Evolutionary conservation across 345 rosid genomes (phyloP).

Genomic region (Eucalyptus sp.): DNA sequence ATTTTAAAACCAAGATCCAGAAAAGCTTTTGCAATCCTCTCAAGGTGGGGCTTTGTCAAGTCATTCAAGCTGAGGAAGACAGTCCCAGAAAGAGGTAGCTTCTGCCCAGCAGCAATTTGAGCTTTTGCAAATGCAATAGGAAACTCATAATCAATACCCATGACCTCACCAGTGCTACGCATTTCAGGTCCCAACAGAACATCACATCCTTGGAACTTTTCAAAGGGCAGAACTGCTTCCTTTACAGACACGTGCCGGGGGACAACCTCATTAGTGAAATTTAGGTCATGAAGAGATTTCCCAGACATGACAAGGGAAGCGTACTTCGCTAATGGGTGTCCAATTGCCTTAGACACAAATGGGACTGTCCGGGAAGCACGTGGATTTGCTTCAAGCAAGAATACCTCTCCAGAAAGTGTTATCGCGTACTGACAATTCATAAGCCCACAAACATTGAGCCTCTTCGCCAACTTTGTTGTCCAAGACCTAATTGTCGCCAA

Average conservation of each 20-base stretch:
- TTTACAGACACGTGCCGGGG: conserved; percentile 80
- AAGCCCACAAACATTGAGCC: conserved; percentile 83
- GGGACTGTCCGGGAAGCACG: conserved; percentile 97
- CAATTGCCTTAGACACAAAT: conserved; percentile 95
- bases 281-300: conserved; percentile 52
- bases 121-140: conserved; percentile 86
- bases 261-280: conserved; percentile 68
- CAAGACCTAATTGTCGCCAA: conserved; percentile 67
- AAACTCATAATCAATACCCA: conserved; percentile 72
- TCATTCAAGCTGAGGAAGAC: conserved; percentile 92
- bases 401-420: conserved; percentile 68
- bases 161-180: conserved; percentile 95
- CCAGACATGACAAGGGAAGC: conserved; percentile 96
- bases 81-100: conserved; percentile 70
- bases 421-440: conserved; percentile 97
- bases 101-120: conserved; percentile 91
- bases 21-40: conserved; percentile 69
- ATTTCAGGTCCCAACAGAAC: conserved; percentile 93
- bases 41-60: conserved; percentile 72
- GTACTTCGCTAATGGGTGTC: conserved; percentile 89
- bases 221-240: conserved; percentile 97
- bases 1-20: conserved; percentile 64
- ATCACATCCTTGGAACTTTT: conserved; percentile 91
- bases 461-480: conserved; percentile 70
- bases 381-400: conserved; percentile 95